These are phyloP conservation scores for Murraya koenigii DNA, from an alignment of 345 rosid genomes.

Conservation along the genomic window DNA sequence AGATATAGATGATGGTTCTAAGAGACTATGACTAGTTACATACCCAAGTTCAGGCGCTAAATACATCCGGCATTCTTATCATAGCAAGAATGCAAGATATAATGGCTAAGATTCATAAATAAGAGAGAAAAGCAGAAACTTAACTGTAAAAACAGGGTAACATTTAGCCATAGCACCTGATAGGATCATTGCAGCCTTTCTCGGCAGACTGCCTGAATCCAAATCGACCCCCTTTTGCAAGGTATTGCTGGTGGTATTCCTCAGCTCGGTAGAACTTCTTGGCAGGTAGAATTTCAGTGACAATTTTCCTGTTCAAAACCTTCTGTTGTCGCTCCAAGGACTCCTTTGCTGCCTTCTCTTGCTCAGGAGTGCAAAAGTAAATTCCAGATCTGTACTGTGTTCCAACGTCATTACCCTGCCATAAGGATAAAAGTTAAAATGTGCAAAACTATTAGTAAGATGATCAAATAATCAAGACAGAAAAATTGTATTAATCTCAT, in stretches of 20 bases:
- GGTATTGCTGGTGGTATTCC: constrained; percentile 91
- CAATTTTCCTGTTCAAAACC: constrained; percentile 58
- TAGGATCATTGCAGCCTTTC: constrained; percentile 90
- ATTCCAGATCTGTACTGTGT: constrained; percentile 91
- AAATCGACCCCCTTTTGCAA: constrained; percentile 81
- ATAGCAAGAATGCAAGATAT: neutral
- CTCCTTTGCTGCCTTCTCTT: constrained; percentile 71
- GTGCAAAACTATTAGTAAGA: neutral
- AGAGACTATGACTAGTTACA: constrained; percentile 3
- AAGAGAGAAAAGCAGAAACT: neutral
- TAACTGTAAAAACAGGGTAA: neutral
- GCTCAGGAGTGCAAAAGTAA: constrained; percentile 75
- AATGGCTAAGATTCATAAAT: neutral
- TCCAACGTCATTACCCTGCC: constrained; percentile 93
- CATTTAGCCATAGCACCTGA: constrained; percentile 82
- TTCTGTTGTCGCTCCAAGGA: constrained; percentile 67
- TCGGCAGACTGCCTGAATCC: constrained; percentile 71
- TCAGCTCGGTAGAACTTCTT: constrained; percentile 91
- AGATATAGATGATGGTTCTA: neutral
- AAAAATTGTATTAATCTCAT: neutral
- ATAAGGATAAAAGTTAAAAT: neutral
- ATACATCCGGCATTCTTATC: neutral
- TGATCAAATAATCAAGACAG: neutral
- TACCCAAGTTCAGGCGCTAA: neutral
- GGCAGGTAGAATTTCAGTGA: constrained; percentile 84